Evolutionary conservation across 2,329 filamentous ascomycete species (phyloP), one percentile per base, ranked within the genome.

Genomic region (Paecilomyces dactylethromorphus): DNA sequence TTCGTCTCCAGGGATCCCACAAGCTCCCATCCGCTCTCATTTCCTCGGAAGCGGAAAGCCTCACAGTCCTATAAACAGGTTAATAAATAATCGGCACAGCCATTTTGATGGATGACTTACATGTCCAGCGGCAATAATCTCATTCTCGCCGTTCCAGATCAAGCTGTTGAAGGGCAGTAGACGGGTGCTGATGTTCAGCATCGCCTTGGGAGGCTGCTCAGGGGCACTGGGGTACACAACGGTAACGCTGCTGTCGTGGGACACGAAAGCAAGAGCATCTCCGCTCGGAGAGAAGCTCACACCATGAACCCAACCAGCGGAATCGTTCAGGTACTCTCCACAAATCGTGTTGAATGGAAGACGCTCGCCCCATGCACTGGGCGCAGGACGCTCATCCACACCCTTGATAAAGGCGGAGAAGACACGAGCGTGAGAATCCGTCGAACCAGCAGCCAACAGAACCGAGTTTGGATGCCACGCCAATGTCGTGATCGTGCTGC

Each of bases 381-480:
- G 87, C 67, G 94, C 89, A 1, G 94, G 94, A 52, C 91, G 85
- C 65, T 85, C 82, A 74, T 99, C 94, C 58, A 95, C 86, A 56
- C 92, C 92, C 80, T 99, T 99, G 82, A 99, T 90, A 78, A 96
- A 99, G 70, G 88, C 89, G 8, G 91, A 96, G 72, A 99, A 91
- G 58, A 99, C 94, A 63, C 94, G 84, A 2, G 94, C 93, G 71
- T 99, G 94, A 39, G 93, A 94, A 76, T 99, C 94, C 35, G 94
- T 97, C n/a, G 91, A 96, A 39, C 94, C 94, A 51, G 94, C 92
- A 15, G 93, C 94, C 24, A 99, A 82, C 32, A 99, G 84, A 15
- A 99, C 94, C 10, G 90, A 95, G 82, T 99, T 99, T 35, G 94
- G 94, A 76, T 99, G 94, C 94, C 94, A 99, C 59, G 89, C 88